phyloP scores from a whole-genome alignment of 2,329 filamentous ascomycete genomes.

The Cytospora leucostoma region DNA sequence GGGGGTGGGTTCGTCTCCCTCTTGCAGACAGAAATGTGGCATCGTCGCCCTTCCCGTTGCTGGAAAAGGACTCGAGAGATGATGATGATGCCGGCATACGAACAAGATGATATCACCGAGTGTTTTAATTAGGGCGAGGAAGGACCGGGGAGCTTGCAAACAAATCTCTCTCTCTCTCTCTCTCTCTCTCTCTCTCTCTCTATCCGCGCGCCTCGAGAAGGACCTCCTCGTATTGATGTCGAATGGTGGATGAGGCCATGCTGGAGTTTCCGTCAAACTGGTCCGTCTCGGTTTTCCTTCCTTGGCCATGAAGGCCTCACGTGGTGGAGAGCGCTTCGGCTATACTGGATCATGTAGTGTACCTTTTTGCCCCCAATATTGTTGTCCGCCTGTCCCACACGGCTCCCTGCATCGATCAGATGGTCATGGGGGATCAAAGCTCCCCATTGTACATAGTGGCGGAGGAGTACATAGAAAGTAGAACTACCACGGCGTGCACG shows the following conservation, averaged over 20 bases:
- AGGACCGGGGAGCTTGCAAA: background rate
- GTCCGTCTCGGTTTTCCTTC: background rate
- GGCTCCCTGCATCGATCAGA: too few species aligned
- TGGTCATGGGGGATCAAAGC: too few species aligned
- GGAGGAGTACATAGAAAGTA: background rate
- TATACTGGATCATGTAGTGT: too few species aligned
- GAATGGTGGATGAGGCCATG: background rate
- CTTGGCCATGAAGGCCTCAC: background rate
- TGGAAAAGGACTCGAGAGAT: background rate
- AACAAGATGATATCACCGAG: background rate
- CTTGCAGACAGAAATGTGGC: background rate
- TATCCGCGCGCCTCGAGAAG: background rate
- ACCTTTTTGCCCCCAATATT: background rate
- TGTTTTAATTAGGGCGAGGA: background rate
- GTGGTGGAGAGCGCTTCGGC: background rate
- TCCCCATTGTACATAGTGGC: too few species aligned
- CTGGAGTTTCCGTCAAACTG: background rate
- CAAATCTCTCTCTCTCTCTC: background rate
- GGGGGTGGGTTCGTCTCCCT: background rate
- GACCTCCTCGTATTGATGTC: background rate
- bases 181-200: background rate
- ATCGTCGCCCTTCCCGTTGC: background rate
- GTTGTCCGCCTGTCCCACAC: background rate
- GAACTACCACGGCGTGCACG: background rate
- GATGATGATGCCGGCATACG: background rate